Percentiles rank a stretch among this genome's conserved stretches.
Conservation (phyloP, 441 rosid genomes). For the Flueggea neowawraea region DNA sequence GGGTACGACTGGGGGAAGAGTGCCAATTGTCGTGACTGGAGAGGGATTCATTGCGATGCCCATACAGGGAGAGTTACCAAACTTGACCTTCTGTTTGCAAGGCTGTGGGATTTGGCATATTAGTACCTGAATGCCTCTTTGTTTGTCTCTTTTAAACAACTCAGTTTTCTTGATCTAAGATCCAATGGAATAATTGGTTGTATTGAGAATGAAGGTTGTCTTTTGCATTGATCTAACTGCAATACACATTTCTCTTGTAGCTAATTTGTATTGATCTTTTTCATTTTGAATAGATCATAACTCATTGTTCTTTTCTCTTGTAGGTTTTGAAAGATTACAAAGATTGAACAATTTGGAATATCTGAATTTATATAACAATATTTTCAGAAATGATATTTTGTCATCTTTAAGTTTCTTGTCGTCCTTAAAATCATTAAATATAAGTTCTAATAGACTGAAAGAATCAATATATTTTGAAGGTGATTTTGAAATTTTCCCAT, state of each 20-base stretch:
- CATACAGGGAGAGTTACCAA: background rate
- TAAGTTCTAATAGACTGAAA: background rate
- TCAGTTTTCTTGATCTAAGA: background rate
- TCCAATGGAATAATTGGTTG: background rate
- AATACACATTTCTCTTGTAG: no score
- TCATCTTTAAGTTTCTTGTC: conserved; percentile 18
- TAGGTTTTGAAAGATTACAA: background rate
- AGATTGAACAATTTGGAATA: background rate
- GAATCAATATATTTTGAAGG: conserved; percentile 1
- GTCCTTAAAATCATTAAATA: conserved; percentile 6
- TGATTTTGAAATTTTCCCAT: background rate
- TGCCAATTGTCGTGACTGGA: conserved; percentile 17
- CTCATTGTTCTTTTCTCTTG: background rate
- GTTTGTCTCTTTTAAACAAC: conserved; percentile 14
- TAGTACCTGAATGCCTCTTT: conserved; percentile 5
- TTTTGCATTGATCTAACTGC: no score
- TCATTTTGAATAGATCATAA: no score
- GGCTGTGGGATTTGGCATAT: background rate
- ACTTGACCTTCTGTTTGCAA: background rate
- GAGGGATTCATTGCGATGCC: background rate
- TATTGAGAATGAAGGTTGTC: background rate
- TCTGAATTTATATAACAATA: conserved; percentile 1
- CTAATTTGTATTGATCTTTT: background rate
- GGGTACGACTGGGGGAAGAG: background rate
- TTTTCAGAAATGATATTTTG: conserved; percentile 8